Conservation (phyloP, 495 filamentous ascomycete species). For the Pyrenopolyporus hunteri region DNA sequence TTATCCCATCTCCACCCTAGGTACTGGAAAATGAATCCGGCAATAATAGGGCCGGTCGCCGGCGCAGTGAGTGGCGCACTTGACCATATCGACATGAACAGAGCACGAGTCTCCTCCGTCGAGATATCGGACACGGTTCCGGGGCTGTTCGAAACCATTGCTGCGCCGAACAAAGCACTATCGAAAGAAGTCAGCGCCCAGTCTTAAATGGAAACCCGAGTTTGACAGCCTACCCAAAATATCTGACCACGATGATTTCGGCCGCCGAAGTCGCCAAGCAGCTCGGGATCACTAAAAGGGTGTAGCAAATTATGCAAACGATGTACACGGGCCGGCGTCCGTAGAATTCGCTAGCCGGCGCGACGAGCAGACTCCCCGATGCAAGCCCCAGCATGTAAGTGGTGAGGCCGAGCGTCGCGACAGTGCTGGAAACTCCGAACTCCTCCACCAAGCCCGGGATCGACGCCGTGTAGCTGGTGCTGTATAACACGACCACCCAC, state of each 20-base stretch:
- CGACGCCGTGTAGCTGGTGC: slow-evolving; percentile 79
- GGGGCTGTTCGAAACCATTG: slow-evolving; percentile 80
- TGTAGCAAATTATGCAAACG: slow-evolving; percentile 64
- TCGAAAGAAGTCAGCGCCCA: slow-evolving; percentile 17
- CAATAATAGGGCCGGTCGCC: slow-evolving; percentile 68
- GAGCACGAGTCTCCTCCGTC: slow-evolving; percentile 68
- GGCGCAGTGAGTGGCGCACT: slow-evolving; percentile 83
- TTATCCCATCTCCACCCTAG: slow-evolving; percentile 89
- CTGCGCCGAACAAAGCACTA: slow-evolving; percentile 75
- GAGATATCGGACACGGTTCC: slow-evolving; percentile 85
- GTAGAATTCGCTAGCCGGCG: slow-evolving; percentile 77
- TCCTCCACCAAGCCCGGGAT: slow-evolving; percentile 69
- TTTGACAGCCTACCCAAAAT: slow-evolving; percentile 63
- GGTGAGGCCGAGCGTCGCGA: slow-evolving; percentile 77
- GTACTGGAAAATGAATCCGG: slow-evolving; percentile 76
- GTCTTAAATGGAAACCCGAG: not conserved
- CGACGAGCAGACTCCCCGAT: slow-evolving; percentile 72
- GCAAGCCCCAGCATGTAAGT: slow-evolving; percentile 80
- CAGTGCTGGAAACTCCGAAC: slow-evolving; percentile 61
- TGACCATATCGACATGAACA: slow-evolving; percentile 76
- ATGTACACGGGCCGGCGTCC: slow-evolving; percentile 78
- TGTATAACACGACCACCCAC: slow-evolving; percentile 81
- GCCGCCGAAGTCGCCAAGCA: slow-evolving; percentile 69
- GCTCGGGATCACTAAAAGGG: slow-evolving; percentile 72
- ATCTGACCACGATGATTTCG: slow-evolving; percentile 71